Conservation (phyloP, 352 stramenopile genomes). For the Phytophthora pluvialis region DNA sequence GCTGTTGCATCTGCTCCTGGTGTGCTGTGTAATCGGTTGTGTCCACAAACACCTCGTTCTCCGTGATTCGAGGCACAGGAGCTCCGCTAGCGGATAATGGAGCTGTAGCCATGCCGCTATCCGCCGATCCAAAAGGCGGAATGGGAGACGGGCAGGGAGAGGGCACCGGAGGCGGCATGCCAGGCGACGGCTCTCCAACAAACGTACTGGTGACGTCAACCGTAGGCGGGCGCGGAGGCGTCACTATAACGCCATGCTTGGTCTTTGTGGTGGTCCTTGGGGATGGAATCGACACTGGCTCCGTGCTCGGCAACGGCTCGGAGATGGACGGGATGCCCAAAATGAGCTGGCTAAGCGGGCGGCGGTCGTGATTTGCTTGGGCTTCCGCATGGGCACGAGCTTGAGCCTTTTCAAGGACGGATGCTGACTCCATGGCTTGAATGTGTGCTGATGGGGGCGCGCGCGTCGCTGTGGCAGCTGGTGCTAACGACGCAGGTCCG, state of each 20-base stretch:
- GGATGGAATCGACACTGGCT: slow-evolving; percentile 28
- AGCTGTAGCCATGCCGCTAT: slow-evolving; percentile 7
- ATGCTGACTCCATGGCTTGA: slow-evolving; percentile 17
- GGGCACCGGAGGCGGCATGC: slow-evolving; percentile 45
- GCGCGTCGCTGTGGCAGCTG: slow-evolving; percentile 9
- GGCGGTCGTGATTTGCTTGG: slow-evolving; percentile 48
- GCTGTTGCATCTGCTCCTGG: slow-evolving; percentile 37
- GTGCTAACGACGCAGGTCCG: not conserved
- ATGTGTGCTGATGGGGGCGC: slow-evolving; percentile 15
- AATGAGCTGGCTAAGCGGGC: slow-evolving; percentile 73
- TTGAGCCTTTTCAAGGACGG: slow-evolving; percentile 35
- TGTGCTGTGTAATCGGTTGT: slow-evolving; percentile 40
- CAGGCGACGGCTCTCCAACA: slow-evolving; percentile 48
- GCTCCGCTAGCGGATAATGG: slow-evolving; percentile 12
- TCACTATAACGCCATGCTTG: slow-evolving; percentile 28
- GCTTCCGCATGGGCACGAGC: slow-evolving; percentile 43
- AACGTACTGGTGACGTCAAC: slow-evolving; percentile 49
- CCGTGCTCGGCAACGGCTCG: slow-evolving; percentile 31
- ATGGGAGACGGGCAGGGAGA: slow-evolving; percentile 34
- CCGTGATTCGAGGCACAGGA: slow-evolving; percentile 37
- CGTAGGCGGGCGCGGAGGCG: slow-evolving; percentile 17
- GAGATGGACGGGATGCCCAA: slow-evolving; percentile 65
- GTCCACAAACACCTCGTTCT: slow-evolving; percentile 45
- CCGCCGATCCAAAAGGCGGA: slow-evolving; percentile 15
- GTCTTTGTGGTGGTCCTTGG: slow-evolving; percentile 9